Evolutionary conservation across 768 basidiomycete genomes (phyloP), one percentile per base, ranked within the genome.

Genomic region (Serendipita sp.): DNA sequence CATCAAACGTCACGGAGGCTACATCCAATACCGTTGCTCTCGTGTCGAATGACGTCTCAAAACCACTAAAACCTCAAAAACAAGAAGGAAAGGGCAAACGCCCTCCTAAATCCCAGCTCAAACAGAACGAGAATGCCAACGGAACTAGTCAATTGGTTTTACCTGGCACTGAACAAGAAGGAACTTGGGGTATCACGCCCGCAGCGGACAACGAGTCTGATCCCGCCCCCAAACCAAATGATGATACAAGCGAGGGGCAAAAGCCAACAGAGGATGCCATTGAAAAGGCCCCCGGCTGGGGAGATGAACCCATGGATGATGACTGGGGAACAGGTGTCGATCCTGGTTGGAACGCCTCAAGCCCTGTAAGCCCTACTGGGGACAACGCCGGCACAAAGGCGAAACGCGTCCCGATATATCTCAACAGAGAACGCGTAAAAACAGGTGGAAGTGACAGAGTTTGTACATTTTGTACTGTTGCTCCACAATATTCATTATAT

Each of bases 351-450:
- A 16, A 16, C n/a, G 48, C 16, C 38, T 41, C 38, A 13, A 41
- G 38, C 30, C n/a, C 48, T 16, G 16, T 51, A 5, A 51, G 48
- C n/a, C 48, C 48, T 5, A 41, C 13, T 13, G 38, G 13, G 7
- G 13, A 41, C 38, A n/a, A 60, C 10, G 10, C 18, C 56, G 35
- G 35, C 56, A 32, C 24, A n/a, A 30, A n/a, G 16, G 10, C 16
- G 28, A 60, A 24, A 60, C 56, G 34, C 16, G 56, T 28, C 8
- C 56, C 56, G 4, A 8, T 37, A 4, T 92, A 92, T 77, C 78
- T 88, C 53, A 90, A 91, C 73, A 84, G 80, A 5, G 88, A 90
- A 70, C 86, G 89, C 73, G 85, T 91, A 76, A 89, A 82, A 75
- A 91, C 89, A 7, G 88, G 89, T 13, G 89, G 88, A 15, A 70